A percentile compares a stretch with the other conserved stretches of the same genome.
Conservation (phyloP, 345 rosid genomes). For the Acer campestre region DNA sequence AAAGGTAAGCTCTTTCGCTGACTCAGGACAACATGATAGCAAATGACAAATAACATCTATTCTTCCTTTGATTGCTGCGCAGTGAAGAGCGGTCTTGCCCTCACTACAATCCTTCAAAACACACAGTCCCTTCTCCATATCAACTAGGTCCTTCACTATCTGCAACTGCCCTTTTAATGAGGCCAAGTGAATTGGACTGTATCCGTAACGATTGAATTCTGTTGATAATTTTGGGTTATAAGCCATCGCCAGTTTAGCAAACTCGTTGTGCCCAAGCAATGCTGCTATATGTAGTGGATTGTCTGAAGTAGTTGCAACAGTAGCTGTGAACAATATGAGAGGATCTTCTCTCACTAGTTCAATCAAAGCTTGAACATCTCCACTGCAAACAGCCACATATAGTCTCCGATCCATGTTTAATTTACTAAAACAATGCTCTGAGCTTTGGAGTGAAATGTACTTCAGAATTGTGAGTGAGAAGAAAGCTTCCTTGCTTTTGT, state of each 20-base stretch:
- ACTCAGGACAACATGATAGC: neutral
- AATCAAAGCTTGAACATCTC: neutral
- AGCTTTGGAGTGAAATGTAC: too few relatives aligned
- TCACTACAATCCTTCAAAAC: neutral
- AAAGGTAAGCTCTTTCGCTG: neutral
- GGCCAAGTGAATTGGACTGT: neutral
- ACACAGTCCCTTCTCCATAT: neutral
- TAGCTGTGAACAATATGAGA: neutral
- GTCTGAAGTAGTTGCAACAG: neutral
- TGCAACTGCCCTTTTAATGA: neutral
- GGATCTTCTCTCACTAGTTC: neutral
- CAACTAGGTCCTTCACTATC: neutral
- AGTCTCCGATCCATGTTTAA: neutral
- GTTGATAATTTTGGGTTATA: neutral
- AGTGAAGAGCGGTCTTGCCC: conserved; percentile 2
- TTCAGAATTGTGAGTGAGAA: too few relatives aligned
- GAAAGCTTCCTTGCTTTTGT: too few relatives aligned
- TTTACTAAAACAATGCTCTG: too few relatives aligned
- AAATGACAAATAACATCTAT: neutral
- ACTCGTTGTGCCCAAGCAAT: neutral
- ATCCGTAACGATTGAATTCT: neutral
- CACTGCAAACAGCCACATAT: neutral
- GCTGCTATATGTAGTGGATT: neutral
- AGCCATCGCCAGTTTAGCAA: neutral
- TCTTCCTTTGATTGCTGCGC: neutral